These are phyloP conservation scores for Sarcocystis neurona DNA, from an alignment of 169 alveolate species.

Conservation along the genomic window DNA sequence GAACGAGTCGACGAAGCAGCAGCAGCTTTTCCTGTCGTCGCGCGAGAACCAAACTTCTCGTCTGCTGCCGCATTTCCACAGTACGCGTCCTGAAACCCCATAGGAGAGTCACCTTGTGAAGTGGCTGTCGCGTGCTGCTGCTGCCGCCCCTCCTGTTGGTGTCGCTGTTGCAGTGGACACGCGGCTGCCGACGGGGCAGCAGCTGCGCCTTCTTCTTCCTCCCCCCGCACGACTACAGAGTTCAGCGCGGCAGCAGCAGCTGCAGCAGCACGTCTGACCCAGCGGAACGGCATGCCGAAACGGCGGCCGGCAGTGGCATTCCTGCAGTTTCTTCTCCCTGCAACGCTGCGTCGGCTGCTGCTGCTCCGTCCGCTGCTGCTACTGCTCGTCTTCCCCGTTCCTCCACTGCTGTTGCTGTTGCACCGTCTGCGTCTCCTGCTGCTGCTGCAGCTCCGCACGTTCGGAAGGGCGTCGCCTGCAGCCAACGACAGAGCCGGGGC, in stretches of 20 bases:
- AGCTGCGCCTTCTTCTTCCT: no score
- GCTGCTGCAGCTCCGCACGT: neutral
- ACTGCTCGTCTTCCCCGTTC: slow-evolving; percentile 31
- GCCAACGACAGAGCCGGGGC: slow-evolving; percentile 25
- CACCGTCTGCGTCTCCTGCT: neutral
- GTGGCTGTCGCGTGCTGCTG: no score
- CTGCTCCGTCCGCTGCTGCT: slow-evolving; percentile 2
- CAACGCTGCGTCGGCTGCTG: no score
- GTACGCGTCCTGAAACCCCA: no score
- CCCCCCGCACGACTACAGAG: slow-evolving; percentile 29
- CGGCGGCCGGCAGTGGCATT: slow-evolving; percentile 19
- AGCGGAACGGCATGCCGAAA: neutral
- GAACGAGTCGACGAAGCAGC: slow-evolving; percentile 6
- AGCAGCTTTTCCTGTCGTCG: no score
- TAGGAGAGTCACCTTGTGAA: no score
- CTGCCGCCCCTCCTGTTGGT: no score
- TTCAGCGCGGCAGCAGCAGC: neutral
- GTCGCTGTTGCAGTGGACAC: no score
- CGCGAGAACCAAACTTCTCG: no score
- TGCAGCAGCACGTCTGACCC: slow-evolving; percentile 5
- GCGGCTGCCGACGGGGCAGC: no score
- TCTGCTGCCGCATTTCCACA: no score
- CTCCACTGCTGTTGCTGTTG: slow-evolving; percentile 31
- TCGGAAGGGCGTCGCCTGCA: neutral
- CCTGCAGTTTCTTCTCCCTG: no score